Conservation (phyloP, 805 yeast species). For the Candida alai region DNA sequence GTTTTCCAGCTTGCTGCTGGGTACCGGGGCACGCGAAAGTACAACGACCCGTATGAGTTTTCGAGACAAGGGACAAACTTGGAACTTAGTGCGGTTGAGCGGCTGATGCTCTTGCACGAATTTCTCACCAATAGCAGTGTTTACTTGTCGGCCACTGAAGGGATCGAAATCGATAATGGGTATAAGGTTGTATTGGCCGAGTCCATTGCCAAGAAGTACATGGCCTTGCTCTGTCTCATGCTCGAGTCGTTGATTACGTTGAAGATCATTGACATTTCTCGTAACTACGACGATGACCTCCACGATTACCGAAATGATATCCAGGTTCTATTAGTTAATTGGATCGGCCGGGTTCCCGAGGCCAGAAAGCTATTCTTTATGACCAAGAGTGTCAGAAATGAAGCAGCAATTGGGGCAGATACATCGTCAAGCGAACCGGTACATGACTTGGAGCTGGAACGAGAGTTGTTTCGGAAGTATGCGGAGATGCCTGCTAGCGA, state of each 20-base stretch:
- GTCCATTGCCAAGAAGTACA: conserved; percentile 36
- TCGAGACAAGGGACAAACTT: conserved; percentile 54
- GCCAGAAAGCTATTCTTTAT: conserved; percentile 56
- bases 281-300: conserved; percentile 33
- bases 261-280: conserved; percentile 33
- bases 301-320: conserved; percentile 57
- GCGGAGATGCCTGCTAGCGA: conserved; percentile 12
- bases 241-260: conserved; percentile 47
- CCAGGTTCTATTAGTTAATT: conserved; percentile 56
- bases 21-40: conserved; percentile 42
- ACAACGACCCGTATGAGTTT: conserved; percentile 31
- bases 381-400: conserved; percentile 13
- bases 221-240: conserved; percentile 62
- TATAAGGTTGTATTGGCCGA: conserved; percentile 26
- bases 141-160: conserved; percentile 30
- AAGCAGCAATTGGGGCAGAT: background rate
- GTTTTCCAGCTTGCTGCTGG: conserved; percentile 58
- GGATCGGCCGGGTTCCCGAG: conserved; percentile 62
- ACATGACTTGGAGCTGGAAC: conserved; percentile 10
- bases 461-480: conserved; percentile 13
- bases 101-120: conserved; percentile 66
- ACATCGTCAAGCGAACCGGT: background rate
- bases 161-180: conserved; percentile 27
- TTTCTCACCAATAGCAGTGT: conserved; percentile 50
- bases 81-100: conserved; percentile 54